Evolutionary conservation across 2,329 filamentous ascomycete species (phyloP).

Genomic region (Penicillium capsulatum): DNA sequence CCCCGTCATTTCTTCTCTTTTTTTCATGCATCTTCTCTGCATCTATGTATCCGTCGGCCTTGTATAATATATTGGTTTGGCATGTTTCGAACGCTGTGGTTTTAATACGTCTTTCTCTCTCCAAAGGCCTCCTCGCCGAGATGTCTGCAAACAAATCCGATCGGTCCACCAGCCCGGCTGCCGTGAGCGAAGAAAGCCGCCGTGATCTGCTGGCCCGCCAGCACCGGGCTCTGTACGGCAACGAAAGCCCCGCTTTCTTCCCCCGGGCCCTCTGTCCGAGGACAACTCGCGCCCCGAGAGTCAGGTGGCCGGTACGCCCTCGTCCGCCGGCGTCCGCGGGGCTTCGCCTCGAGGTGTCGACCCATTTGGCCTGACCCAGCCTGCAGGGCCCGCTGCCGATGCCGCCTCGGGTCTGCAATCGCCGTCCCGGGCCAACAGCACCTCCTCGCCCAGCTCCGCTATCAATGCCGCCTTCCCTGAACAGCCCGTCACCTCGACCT

Average conservation of each 20-base stretch:
- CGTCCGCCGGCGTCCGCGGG: conserved; percentile 62
- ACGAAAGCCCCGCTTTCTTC: conserved; percentile 62
- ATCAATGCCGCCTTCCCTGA: conserved; percentile 51
- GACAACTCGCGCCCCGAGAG: conserved; percentile 64
- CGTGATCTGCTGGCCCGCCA: conserved; percentile 94
- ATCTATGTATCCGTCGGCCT: conserved; percentile 41
- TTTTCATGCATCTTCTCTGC: conserved; percentile 25
- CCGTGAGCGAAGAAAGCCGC: conserved; percentile 92
- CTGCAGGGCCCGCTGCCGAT: conserved; percentile 42
- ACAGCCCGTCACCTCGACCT: conserved; percentile 73
- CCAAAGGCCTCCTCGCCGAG: conserved; percentile 61
- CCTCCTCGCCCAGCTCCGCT: conserved; percentile 63
- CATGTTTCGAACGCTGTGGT: conserved; percentile 34
- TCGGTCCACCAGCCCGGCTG: conserved; percentile 75
- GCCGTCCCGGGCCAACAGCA: conserved; percentile 73
- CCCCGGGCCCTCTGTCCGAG: conserved; percentile 64
- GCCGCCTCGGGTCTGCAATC: conserved; percentile 47
- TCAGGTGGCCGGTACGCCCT: conserved; percentile 59
- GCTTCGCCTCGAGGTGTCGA: conserved; percentile 79
- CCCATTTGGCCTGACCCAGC: conserved; percentile 54
- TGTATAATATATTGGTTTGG: conserved; percentile 42
- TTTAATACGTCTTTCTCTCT: conserved; percentile 39
- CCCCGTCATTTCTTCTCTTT: conserved; percentile 15
- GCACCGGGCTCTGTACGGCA: conserved; percentile 88
- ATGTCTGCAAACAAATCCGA: conserved; percentile 74